phyloP scores from a whole-genome alignment of 352 stramenopile species.

The Phytophthora nicotianae region DNA sequence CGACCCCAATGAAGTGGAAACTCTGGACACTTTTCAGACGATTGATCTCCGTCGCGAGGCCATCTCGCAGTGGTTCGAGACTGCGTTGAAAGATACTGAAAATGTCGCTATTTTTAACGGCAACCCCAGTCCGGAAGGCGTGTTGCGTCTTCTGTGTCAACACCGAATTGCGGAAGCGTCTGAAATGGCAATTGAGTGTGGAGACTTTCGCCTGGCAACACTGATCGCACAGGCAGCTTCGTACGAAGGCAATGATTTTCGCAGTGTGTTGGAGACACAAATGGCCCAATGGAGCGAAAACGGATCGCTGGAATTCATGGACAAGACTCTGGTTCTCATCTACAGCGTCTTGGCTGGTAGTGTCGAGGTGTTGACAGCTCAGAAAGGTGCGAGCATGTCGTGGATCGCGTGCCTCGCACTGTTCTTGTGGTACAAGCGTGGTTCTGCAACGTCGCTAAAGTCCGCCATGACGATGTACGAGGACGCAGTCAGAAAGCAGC shows the following conservation, averaged over 20 bases:
- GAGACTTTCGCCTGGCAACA: slow-evolving; percentile 69
- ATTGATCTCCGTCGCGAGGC: slow-evolving; percentile 74
- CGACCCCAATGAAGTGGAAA: slow-evolving; percentile 66
- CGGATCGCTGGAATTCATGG: slow-evolving; percentile 59
- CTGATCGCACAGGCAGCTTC: slow-evolving; percentile 64
- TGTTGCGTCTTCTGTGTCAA: slow-evolving; percentile 55
- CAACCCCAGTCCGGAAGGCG: slow-evolving; percentile 32
- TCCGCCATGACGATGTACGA: slow-evolving; percentile 49
- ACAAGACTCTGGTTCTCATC: slow-evolving; percentile 58
- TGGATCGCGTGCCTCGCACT: slow-evolving; percentile 70
- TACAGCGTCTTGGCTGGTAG: slow-evolving; percentile 71
- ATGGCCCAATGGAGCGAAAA: slow-evolving; percentile 64
- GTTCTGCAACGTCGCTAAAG: slow-evolving; percentile 53
- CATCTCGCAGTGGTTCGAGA: slow-evolving; percentile 81
- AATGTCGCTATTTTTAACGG: slow-evolving; percentile 10
- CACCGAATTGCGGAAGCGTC: slow-evolving; percentile 65
- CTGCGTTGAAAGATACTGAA: slow-evolving; percentile 35
- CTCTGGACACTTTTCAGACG: slow-evolving; percentile 66
- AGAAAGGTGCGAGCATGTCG: slow-evolving; percentile 46
- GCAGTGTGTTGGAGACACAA: slow-evolving; percentile 55
- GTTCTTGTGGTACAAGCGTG: slow-evolving; percentile 75
- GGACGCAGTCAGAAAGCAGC: slow-evolving; percentile 45
- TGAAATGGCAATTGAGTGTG: slow-evolving; percentile 61
- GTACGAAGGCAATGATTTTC: slow-evolving; percentile 60
- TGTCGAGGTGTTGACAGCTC: slow-evolving; percentile 61